These are phyloP conservation scores for Luvunga scandens DNA, from an alignment of 345 rosid species.

Conservation along the genomic window DNA sequence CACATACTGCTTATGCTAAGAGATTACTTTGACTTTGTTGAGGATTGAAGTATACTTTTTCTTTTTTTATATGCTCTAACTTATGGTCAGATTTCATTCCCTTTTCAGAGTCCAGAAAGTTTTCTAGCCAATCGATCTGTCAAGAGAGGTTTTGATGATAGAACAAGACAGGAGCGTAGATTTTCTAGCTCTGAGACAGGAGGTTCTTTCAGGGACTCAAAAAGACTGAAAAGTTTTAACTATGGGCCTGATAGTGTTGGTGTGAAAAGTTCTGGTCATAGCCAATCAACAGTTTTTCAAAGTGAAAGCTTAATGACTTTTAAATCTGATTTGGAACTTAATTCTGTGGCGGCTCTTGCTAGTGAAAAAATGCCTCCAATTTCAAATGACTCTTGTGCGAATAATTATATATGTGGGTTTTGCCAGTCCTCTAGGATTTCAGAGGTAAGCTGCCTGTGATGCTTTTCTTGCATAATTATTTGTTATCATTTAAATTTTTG, in stretches of 20 bases:
- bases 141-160: constrained; percentile 28
- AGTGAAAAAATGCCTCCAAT: constrained; percentile 14
- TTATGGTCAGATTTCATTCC: background rate
- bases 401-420: constrained; percentile 54
- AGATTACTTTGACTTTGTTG: background rate
- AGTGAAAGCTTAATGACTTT: constrained; percentile 22
- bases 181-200: constrained; percentile 36
- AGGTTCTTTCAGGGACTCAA: constrained; percentile 35
- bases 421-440: constrained; percentile 58
- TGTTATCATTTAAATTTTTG: background rate
- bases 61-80: background rate
- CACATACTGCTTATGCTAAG: background rate
- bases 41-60: background rate
- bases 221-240: constrained; percentile 52
- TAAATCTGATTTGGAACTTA: constrained; percentile 9
- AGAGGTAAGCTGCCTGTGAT: constrained; percentile 38
- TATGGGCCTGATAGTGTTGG: constrained; percentile 19
- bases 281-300: constrained; percentile 10
- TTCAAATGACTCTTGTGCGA: constrained; percentile 19
- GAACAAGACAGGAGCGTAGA: constrained; percentile 23
- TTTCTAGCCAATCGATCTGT: constrained; percentile 17
- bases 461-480: background rate
- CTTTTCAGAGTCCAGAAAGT: constrained; percentile 37
- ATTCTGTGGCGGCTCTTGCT: constrained; percentile 2
- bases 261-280: constrained; percentile 5